Base-by-base conservation (phyloP, 2,329 filamentous ascomycete genomes). In the Aspergillus fumigatus region DNA sequence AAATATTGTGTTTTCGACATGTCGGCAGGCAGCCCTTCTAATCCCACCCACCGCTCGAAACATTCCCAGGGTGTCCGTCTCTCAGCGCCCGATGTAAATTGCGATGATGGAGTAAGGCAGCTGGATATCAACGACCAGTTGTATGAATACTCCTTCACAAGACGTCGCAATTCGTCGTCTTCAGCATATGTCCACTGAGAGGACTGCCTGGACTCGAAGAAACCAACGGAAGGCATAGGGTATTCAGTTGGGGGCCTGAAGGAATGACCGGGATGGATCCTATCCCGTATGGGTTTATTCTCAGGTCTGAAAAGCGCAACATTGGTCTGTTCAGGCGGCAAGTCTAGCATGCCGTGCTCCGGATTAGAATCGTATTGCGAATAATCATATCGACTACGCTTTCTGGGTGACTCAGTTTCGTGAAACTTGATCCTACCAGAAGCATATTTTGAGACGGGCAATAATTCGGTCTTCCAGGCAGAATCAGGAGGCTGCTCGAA, bases 1-100 rank as follows among this genome's bases (percentile, higher is more conserved):
- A 97, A 99, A 71, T 97, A 99, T 48, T 92, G 88, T 0, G 91
- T 96, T 76, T 96, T 96, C 19, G 89, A 87, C 88, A 97, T 95
- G 62, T 99, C 94, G 10, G 88, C 85, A 4, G 94, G 93, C 40
- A 97, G 79, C 1, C 92, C 92, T 75, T 97, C 94, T 11, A 97
- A 79, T 64, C 89, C 87, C 54, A 97, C 89, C 93, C 93, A 99
- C 47, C 94, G 85, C 74, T 99, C 94, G 66, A 99, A 99, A 70
- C 94, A 99, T 76, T 99, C 94, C 94, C 94, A 99, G 0, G 93
- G 92, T 2, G 93, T 97, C 50, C 94, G 85, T 59, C 94, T 84
- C 70, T 97, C 93, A 10, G 91, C 86, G 1, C 90, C 91, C 21
- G 92, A 93, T n/a, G 86, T 83, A 68, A 91, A 95, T 14, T 86